Evolutionary conservation across 2,329 filamentous ascomycete genomes (phyloP), one percentile per base, ranked within the genome.

Genomic region (Aspergillus niger): DNA sequence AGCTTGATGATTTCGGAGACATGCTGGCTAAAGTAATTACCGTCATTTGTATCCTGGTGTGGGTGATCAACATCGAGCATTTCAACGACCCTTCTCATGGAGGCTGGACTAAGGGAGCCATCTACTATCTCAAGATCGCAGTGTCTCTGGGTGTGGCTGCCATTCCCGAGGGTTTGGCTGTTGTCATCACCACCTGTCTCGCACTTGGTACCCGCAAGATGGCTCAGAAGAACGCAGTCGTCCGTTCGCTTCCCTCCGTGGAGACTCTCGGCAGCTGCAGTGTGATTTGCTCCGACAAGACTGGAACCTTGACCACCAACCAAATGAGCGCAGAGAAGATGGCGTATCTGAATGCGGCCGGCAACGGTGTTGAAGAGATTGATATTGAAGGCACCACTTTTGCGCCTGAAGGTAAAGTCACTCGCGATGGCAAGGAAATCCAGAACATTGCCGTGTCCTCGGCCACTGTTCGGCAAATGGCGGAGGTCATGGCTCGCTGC

Each of bases 231-330:
- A 98, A 98, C 73, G 95, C 95, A 7, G 93, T 99, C 39, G 96
- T 99, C 60, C 88, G 96, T 77, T 97, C 92, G 74, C 82, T 99
- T 69, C 95, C 95, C 20, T 99, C 95, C 1, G 95, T 99, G 55
- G 95, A 99, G 80, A 99, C 95, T 11, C 85, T 99, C 56, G 95
- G 95, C 74, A 99, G 95, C 84, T 99, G 95, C 86, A 99, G 95
- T 72, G 93, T 99, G 59, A 97, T 99, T 75, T 99, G 96, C 82
- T 99, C 96, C 3, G 95, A 99, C 83, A 99, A 99, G 84, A 99
- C 95, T 5, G 96, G 95, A 69, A 99, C 95, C 52, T 81, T 99
- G 74, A 99, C 95, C 10, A 99, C 95, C 43, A 99, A 99, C 80
- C 93, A 98, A 79, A 99, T 99, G 95, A 98, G 95, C 73, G 95